phyloP scores from a whole-genome alignment of 345 rosid species.

The Psidium guajava region DNA sequence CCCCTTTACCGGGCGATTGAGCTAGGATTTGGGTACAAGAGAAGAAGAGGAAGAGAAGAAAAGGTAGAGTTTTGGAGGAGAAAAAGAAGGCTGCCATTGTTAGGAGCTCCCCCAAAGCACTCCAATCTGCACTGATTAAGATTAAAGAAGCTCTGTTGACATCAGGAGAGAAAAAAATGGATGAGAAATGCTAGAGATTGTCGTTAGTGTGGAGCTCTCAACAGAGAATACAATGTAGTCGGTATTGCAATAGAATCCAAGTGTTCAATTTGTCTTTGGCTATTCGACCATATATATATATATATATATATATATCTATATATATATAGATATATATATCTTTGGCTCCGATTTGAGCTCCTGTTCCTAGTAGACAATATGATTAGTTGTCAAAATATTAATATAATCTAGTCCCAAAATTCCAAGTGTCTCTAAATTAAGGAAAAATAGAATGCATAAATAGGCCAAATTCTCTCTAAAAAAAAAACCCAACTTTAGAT shows the following conservation, averaged over 20 bases:
- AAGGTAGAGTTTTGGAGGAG: background rate
- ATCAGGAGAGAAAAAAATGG: background rate
- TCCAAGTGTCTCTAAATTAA: background rate
- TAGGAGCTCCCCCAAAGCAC: background rate
- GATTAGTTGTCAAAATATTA: background rate
- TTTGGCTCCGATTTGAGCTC: background rate
- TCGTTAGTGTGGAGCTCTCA: background rate
- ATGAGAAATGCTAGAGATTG: background rate
- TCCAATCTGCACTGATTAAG: background rate
- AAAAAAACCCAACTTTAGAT: no score
- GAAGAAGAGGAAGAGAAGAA: slow-evolving; percentile 6
- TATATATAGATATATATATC: no score
- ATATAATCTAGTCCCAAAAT: background rate
- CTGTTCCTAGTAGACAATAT: background rate
- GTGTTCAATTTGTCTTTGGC: background rate
- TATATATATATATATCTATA: no score
- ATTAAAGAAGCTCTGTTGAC: background rate
- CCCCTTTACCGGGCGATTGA: slow-evolving; percentile 9
- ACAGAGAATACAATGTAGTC: background rate
- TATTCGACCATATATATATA: no score
- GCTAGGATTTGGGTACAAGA: slow-evolving; percentile 2
- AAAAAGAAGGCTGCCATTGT: slow-evolving; percentile 21
- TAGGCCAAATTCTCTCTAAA: no score
- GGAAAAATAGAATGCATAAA: background rate
- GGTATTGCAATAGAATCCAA: background rate